Conservation (phyloP, 140 eudicot species). For the Erigeron philadelphicus region DNA sequence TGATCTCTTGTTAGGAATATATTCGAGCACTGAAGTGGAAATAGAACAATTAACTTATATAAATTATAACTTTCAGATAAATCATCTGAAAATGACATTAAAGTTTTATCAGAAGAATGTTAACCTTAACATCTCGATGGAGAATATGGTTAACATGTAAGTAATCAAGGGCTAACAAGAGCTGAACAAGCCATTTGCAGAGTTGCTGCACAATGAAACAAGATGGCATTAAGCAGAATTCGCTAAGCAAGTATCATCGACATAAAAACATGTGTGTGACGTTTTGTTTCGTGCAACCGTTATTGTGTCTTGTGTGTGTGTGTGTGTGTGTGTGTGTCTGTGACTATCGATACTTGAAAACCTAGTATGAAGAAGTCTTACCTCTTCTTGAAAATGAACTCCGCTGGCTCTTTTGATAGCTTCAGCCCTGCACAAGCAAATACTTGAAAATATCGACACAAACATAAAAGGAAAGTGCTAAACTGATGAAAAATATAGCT, state of each 20-base stretch:
- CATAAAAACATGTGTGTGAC: slow-evolving; percentile 6
- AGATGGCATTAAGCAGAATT: slow-evolving; percentile 14
- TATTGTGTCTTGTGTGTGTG: slow-evolving; percentile 2
- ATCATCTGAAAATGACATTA: not conserved
- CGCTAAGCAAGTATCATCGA: not conserved
- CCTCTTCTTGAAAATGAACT: slow-evolving; percentile 88
- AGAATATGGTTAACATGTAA: slow-evolving; percentile 76
- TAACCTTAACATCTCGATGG: slow-evolving; percentile 97
- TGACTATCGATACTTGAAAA: slow-evolving; percentile 4
- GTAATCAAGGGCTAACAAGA: slow-evolving; percentile 88
- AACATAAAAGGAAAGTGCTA: slow-evolving; percentile 5
- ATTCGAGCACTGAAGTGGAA: slow-evolving; percentile 74
- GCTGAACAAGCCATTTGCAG: slow-evolving; percentile 91
- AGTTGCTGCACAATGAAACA: slow-evolving; percentile 53
- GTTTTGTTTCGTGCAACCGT: not conserved
- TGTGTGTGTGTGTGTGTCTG: not conserved
- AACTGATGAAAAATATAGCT: slow-evolving; percentile 29
- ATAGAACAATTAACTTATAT: slow-evolving; percentile 19
- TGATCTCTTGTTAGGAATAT: slow-evolving; percentile 88
- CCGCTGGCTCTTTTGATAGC: slow-evolving; percentile 74
- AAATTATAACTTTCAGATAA: not conserved
- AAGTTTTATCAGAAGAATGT: slow-evolving; percentile 16
- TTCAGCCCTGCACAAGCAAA: slow-evolving; percentile 58
- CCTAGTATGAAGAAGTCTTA: slow-evolving; percentile 14
- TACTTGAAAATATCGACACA: slow-evolving; percentile 15